Evolutionary conservation across 192 early-diverging fungal genomes (phyloP).

Genomic region (Chytriomyces sp.): DNA sequence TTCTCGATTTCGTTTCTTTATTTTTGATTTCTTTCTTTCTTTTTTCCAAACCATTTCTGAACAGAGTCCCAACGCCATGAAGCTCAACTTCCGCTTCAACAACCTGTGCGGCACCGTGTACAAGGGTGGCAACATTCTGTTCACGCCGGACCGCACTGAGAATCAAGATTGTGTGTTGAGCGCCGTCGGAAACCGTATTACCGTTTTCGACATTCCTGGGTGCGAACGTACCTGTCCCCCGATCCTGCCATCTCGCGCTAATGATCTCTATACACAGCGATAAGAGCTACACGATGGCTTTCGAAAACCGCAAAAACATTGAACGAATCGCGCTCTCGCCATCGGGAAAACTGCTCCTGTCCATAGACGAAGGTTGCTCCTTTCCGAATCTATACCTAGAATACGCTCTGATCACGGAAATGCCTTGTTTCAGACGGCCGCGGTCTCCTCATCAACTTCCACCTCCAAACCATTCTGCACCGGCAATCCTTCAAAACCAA

Average conservation of each 20-base stretch:
- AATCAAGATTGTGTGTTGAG: constrained; percentile 85
- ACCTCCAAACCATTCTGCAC: constrained; percentile 81
- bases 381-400: too few relatives aligned
- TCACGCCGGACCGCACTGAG: constrained; percentile 72
- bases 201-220: constrained; percentile 95
- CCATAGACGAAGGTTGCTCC: constrained; percentile 81
- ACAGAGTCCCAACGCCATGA: constrained; percentile 49
- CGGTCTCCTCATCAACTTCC: constrained; percentile 84
- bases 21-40: constrained; percentile 12
- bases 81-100: constrained; percentile 78
- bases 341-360: constrained; percentile 82
- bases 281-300: constrained; percentile 87
- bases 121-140: constrained; percentile 91
- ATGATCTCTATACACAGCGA: constrained; percentile 63
- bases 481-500: constrained; percentile 84
- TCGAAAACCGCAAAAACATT: constrained; percentile 94
- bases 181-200: constrained; percentile 95
- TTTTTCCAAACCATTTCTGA: constrained; percentile 12
- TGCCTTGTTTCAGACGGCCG: constrained; percentile 67
- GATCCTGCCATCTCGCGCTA: background rate
- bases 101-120: constrained; percentile 99
- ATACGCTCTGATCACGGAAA: background rate
- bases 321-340: constrained; percentile 85
- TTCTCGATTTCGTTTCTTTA: background rate
- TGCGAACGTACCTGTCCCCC: constrained; percentile 35